Evolutionary conservation across 306 rosid species (phyloP), one percentile per base, ranked within the genome.

Genomic region (Urtica urens): DNA sequence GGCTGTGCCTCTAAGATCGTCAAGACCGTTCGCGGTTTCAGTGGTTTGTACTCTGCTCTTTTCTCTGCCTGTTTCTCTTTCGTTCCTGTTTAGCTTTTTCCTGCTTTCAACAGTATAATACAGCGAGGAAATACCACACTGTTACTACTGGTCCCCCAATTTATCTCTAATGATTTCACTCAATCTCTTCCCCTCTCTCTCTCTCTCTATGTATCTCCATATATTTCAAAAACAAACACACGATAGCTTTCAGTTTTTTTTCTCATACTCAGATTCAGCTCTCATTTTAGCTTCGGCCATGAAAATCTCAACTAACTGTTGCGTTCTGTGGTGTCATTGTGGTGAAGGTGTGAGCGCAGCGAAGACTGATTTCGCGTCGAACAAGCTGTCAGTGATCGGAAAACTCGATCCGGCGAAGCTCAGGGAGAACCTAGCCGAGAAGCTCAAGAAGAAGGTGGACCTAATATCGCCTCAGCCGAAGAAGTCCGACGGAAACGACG

Each of bases 1-100:
- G 94, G 94, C 14, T 87, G 96, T 30, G 66, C 84, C 19, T 27
- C 73, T 28, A 82, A 73, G 52, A 75, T 82, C 66, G 19, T 39
- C 51, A 57, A 57, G 50, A 47, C 48, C 25, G 56, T 73, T 23
- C 52, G 39, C 14, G 31, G 51, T 1, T 71, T 77, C 30, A 11
- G 70, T 63, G 94, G 93, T 67, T 34, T 10, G 17, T 1, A 2
- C 10, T 23, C 4, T 31, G 23, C 16, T 5, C 21, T 18, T 31
- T 33, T 7, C 20, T 31, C 6, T 13, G 17, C 3, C n/a, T 37
- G 20, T 39, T 38, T 18, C 9, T 46, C 16, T 11, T 23, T 46
- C 15, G 6, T 26, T 5, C 15, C 9, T 46, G 11, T 8, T 8
- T 10, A 6, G 1, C 5, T 49, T 49, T 49, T 25, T 30, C 30